A percentile compares a stretch with the other conserved stretches of the same genome.
phyloP scores from a whole-genome alignment of 768 basidiomycete genomes.

The Glaciozyma antarctica region DNA sequence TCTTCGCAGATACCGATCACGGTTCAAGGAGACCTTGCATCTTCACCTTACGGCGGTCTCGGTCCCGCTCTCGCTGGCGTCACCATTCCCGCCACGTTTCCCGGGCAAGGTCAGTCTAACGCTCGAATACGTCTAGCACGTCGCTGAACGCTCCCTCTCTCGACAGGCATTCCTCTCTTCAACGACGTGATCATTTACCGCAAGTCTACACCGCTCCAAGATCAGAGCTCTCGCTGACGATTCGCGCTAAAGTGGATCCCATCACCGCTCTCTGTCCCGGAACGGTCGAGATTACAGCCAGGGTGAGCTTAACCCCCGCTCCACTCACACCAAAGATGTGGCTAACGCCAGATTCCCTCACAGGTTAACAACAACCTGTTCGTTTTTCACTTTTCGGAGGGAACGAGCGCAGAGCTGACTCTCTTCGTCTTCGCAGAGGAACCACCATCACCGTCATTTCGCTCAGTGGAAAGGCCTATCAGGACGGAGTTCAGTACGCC shows the following conservation, averaged over 20 bases:
- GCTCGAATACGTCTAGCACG: no score
- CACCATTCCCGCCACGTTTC: constrained; percentile 38
- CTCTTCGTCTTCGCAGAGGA: not conserved
- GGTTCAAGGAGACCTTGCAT: constrained; percentile 51
- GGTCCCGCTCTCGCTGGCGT: constrained; percentile 52
- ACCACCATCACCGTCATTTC: not conserved
- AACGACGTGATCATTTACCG: constrained; percentile 48
- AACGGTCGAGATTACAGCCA: not conserved
- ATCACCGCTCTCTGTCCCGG: not conserved
- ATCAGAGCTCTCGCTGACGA: no score
- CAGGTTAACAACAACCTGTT: constrained; percentile 43
- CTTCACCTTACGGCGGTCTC: constrained; percentile 55
- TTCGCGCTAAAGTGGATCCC: no score
- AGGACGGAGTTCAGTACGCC: constrained; percentile 52
- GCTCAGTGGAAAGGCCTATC: constrained; percentile 44
- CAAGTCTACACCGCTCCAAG: no score
- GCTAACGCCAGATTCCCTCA: not conserved
- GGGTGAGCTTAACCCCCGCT: not conserved
- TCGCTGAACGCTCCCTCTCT: no score
- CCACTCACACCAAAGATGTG: not conserved
- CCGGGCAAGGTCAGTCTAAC: not conserved
- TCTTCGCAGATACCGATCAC: constrained; percentile 17
- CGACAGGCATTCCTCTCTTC: constrained; percentile 38
- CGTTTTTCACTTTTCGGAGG: constrained; percentile 51
- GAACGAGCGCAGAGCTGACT: not conserved